A percentile compares a stretch with the other conserved stretches of the same genome.
Conservation (phyloP, 768 basidiomycete species). For the Trametopsis cervina region DNA sequence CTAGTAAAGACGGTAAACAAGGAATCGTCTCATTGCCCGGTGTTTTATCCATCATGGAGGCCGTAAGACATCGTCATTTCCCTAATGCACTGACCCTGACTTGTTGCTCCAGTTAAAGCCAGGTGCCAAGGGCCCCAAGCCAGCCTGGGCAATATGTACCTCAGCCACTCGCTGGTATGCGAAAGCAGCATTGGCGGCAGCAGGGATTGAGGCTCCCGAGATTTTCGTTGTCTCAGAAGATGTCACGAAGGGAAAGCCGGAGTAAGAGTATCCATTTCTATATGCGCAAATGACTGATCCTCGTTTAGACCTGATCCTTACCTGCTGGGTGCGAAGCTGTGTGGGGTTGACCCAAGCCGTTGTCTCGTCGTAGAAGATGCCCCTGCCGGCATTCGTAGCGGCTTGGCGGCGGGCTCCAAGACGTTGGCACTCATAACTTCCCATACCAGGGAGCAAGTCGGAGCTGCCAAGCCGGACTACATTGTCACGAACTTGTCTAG, state of each 20-base stretch:
- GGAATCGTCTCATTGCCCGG: conserved; percentile 75
- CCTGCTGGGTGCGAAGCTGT: conserved; percentile 71
- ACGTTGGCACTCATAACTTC: conserved; percentile 81
- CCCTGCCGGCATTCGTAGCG: conserved; percentile 76
- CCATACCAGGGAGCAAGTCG: conserved; percentile 63
- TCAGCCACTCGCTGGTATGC: conserved; percentile 79
- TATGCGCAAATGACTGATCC: not conserved
- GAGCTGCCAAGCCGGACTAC: conserved; percentile 56
- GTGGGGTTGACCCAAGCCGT: conserved; percentile 53
- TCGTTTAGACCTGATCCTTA: conserved; percentile 79
- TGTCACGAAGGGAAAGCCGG: conserved; percentile 76
- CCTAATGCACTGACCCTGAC: not conserved
- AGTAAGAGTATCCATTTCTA: conserved; percentile 28
- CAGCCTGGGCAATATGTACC: conserved; percentile 85
- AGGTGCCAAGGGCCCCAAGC: conserved; percentile 36
- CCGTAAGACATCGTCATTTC: conserved; percentile 31
- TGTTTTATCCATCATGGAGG: conserved; percentile 48
- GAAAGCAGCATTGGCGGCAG: conserved; percentile 55
- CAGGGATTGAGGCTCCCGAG: conserved; percentile 62
- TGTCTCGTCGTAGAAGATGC: conserved; percentile 94
- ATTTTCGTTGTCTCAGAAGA: conserved; percentile 81
- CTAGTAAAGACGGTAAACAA: conserved; percentile 42
- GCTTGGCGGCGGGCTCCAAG: conserved; percentile 74
- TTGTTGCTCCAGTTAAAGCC: conserved; percentile 20
- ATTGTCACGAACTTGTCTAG: conserved; percentile 67